These are phyloP conservation scores for Blastosporella zonata DNA, from an alignment of 1,284 basidiomycete genomes.

Conservation along the genomic window DNA sequence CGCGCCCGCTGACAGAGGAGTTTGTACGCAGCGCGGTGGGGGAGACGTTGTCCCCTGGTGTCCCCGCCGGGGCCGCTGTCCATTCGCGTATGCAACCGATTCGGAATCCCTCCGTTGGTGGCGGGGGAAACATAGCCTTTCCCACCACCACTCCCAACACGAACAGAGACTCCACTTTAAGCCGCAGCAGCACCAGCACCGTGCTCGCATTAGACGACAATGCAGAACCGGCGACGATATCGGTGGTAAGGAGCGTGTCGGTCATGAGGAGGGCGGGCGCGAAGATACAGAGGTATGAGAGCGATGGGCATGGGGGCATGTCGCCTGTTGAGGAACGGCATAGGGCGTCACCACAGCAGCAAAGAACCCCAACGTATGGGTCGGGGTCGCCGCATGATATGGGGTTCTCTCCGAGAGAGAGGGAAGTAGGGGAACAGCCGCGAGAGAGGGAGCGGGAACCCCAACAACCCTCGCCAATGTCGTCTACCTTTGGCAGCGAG, in stretches of 20 bases:
- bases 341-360: not conserved
- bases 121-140: no score
- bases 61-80: no score
- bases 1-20: conserved; percentile 7
- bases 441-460: not conserved
- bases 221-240: conserved; percentile 40
- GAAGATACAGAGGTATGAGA: conserved; percentile 30
- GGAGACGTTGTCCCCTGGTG: conserved; percentile 6
- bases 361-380: no score
- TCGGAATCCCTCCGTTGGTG: no score
- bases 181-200: conserved; percentile 44
- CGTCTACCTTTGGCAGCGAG: not conserved
- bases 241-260: conserved; percentile 40
- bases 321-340: not conserved
- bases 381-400: no score
- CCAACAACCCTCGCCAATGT: not conserved
- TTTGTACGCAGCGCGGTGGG: not conserved
- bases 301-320: not conserved
- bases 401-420: no score
- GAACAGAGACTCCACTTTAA: conserved; percentile 12
- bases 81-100: no score
- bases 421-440: not conserved
- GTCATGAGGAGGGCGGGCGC: conserved; percentile 46
- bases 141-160: not conserved
- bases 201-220: conserved; percentile 24